Evolutionary conservation across 495 filamentous ascomycete species (phyloP).

Genomic region (Letharia columbiana): DNA sequence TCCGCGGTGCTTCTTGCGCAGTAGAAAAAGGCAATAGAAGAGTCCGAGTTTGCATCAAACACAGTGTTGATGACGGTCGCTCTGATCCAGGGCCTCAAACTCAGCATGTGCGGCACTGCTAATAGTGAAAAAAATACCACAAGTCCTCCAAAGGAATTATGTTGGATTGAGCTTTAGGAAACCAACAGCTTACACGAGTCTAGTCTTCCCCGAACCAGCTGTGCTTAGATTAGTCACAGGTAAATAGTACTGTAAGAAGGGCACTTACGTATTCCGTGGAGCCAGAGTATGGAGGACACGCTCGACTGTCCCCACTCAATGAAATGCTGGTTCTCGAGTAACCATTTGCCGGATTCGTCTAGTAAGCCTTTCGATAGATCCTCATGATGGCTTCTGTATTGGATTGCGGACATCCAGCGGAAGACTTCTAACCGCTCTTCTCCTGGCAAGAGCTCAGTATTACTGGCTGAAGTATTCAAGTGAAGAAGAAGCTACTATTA

Average conservation of each 20-base stretch:
- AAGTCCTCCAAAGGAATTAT: background rate
- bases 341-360: background rate
- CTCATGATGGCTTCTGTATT: constrained; percentile 6
- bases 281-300: constrained; percentile 3
- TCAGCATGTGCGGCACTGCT: background rate
- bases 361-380: background rate
- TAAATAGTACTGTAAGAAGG: background rate
- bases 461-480: background rate
- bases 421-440: constrained; percentile 3
- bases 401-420: constrained; percentile 4
- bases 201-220: constrained; percentile 12
- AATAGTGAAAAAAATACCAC: background rate
- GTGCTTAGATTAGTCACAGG: background rate
- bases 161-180: background rate
- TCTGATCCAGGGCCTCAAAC: background rate
- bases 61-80: constrained; percentile 1
- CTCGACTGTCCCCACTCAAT: constrained; percentile 2
- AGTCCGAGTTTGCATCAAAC: background rate
- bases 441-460: background rate
- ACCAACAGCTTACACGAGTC: constrained; percentile 2
- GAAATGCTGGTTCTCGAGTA: constrained; percentile 1
- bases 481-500: constrained; percentile 1
- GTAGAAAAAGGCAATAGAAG: constrained; percentile 8
- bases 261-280: constrained; percentile 12
- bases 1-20: constrained; percentile 22